These are phyloP conservation scores for Gracilariopsis chorda DNA, from an alignment of 23 red algal genomes.

Conservation along the genomic window DNA sequence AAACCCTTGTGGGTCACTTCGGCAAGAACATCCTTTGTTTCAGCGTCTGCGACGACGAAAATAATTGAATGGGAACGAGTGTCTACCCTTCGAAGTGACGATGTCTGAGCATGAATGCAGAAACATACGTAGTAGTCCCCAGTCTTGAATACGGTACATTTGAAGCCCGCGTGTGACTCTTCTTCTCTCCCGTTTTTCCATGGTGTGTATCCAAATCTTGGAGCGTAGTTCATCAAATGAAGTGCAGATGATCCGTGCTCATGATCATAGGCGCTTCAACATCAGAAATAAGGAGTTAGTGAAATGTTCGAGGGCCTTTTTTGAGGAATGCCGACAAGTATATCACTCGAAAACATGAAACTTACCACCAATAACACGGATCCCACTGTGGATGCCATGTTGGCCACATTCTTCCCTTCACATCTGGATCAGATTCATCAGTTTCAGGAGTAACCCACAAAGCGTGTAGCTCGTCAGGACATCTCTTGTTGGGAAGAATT, in stretches of 20 bases:
- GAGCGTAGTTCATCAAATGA: slow-evolving; percentile 37
- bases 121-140: slow-evolving; percentile 5
- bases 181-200: slow-evolving; percentile 55
- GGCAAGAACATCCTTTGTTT: slow-evolving; percentile 15
- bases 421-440: slow-evolving; percentile 38
- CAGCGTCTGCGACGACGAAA: not conserved
- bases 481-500: slow-evolving; percentile 29
- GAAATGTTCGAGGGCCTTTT: not conserved
- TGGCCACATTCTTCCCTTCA: slow-evolving; percentile 18
- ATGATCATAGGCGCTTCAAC: slow-evolving; percentile 40
- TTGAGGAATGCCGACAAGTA: not conserved
- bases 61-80: slow-evolving; percentile 23
- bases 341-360: not conserved
- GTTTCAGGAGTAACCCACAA: slow-evolving; percentile 37
- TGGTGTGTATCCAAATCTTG: slow-evolving; percentile 41
- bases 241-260: slow-evolving; percentile 51
- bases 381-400: slow-evolving; percentile 65
- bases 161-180: slow-evolving; percentile 55
- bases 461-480: slow-evolving; percentile 38
- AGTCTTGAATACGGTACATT: slow-evolving; percentile 17
- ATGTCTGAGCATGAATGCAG: slow-evolving; percentile 39
- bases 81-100: slow-evolving; percentile 6
- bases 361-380: slow-evolving; percentile 59
- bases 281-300: not conserved
- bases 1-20: slow-evolving; percentile 51